Evolutionary conservation across 257 asterid species (phyloP), one percentile per base, ranked within the genome.

Genomic region (Solanum chiquidenum): DNA sequence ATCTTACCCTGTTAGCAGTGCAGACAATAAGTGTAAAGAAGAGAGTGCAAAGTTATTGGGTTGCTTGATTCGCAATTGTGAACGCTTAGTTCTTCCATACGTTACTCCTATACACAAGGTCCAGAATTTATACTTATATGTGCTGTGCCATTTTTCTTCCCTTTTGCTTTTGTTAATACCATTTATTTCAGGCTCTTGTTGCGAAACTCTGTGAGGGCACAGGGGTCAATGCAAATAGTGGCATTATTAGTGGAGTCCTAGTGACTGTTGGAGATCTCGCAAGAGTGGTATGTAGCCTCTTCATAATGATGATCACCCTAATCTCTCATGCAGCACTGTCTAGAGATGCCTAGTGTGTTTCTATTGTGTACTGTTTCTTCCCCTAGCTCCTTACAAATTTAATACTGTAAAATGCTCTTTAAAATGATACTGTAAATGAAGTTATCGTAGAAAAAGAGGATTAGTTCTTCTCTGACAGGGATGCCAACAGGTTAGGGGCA

Each of bases 231-330:
- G 96, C 96, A 60, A 97, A 97, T 91, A 95, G 94, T 93, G 99
- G 99, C 91, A 94, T 96, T 84, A 94, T 97, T 77, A 96, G 94
- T 86, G 99, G 99, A 90, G 99, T 97, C 89, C 96, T 97, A 87
- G 98, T 97, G 87, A 96, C 99, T 88, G 99, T 97, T 86, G 99
- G 99, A 85, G 99, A 97, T 94, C 99, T 97, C 58, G 98, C 99
- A 86, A 94, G 98, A 94, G 99, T 97, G 98, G 99, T 97, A 90
- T 76, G 99, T 93, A 60, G 87, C 85, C 86, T 85, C 66, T 90
- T 88, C 68, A 58, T 35, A 83, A 84, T 82, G 49, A 84, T 74
- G 42, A 31, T 76, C 68, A 14, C 40, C 85, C 31, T 18, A 49
- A 29, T 49, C 69, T 49, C 69, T 49, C 31, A 49, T 82, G 31